Conservation (phyloP, 2,329 filamentous ascomycete genomes). For the Aspergillus sp. region DNA sequence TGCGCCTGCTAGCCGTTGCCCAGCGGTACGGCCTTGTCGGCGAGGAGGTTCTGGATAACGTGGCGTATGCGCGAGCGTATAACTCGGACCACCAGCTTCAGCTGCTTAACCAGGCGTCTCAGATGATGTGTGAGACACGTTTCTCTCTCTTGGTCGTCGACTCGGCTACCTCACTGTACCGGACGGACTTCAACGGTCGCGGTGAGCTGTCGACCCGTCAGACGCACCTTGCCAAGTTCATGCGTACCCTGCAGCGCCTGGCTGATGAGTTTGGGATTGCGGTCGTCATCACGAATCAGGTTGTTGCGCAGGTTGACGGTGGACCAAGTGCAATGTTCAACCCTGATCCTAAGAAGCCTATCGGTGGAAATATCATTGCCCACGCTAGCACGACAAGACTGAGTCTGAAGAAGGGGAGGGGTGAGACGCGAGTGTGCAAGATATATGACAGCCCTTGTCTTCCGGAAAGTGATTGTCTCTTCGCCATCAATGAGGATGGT, state of each 20-base stretch:
- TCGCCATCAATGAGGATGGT: constrained; percentile 95
- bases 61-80: constrained; percentile 96
- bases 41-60: constrained; percentile 97
- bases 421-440: constrained; percentile 95
- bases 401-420: constrained; percentile 93
- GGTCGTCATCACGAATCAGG: constrained; percentile 98
- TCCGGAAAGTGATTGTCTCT: constrained; percentile 93
- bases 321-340: constrained; percentile 98
- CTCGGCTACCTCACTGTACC: constrained; percentile 91
- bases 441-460: constrained; percentile 98
- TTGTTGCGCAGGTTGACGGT: constrained; percentile 96
- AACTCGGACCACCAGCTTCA: constrained; percentile 98
- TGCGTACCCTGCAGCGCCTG: constrained; percentile 53
- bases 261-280: constrained; percentile 89
- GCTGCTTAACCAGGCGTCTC: constrained; percentile 88
- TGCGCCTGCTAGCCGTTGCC: constrained; percentile 86
- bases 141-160: constrained; percentile 97
- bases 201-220: constrained; percentile 95
- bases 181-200: constrained; percentile 95
- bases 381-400: constrained; percentile 94
- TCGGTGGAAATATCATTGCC: constrained; percentile 98
- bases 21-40: constrained; percentile 93
- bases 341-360: constrained; percentile 97
- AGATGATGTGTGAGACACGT: constrained; percentile 99
- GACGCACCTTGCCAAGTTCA: constrained; percentile 55